Conservation (phyloP, 1,284 basidiomycete species). For the Leucoagaricus sp. region DNA sequence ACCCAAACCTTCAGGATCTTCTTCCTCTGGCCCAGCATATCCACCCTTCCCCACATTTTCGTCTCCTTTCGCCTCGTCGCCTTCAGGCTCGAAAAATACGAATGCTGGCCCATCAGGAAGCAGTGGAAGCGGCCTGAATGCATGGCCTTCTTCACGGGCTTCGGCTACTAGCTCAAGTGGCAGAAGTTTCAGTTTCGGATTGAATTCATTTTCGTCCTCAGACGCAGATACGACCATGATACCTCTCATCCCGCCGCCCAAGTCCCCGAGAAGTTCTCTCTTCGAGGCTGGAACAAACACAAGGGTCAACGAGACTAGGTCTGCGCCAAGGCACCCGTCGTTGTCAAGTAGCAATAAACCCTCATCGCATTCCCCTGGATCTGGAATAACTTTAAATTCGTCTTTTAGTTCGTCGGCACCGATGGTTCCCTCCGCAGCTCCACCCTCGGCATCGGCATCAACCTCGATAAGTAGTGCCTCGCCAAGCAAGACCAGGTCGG, state of each 20-base stretch:
- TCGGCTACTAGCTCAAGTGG: background rate
- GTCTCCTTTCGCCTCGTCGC: constrained; percentile 9
- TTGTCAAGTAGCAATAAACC: background rate
- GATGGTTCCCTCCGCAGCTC: background rate
- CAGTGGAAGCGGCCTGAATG: background rate
- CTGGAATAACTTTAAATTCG: background rate
- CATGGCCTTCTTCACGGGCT: background rate
- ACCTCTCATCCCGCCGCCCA: background rate
- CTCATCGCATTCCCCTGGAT: background rate
- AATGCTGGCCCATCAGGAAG: too few relatives aligned
- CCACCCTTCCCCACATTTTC: constrained; percentile 21
- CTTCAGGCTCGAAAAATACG: background rate
- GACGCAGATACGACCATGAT: background rate
- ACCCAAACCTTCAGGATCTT: background rate
- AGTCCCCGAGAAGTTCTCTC: too few relatives aligned
- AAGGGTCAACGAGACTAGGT: background rate
- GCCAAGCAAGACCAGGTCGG: background rate
- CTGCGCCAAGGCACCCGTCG: background rate
- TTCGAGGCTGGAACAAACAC: background rate
- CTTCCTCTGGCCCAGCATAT: constrained; percentile 11
- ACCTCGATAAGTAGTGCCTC: background rate
- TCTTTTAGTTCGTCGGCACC: background rate
- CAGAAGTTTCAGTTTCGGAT: background rate
- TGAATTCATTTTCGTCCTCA: background rate
- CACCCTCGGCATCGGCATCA: background rate